A percentile compares a stretch with the other conserved stretches of the same genome.
Conservation (phyloP, 1,284 basidiomycete genomes). For the Rhizoctonia solani region DNA sequence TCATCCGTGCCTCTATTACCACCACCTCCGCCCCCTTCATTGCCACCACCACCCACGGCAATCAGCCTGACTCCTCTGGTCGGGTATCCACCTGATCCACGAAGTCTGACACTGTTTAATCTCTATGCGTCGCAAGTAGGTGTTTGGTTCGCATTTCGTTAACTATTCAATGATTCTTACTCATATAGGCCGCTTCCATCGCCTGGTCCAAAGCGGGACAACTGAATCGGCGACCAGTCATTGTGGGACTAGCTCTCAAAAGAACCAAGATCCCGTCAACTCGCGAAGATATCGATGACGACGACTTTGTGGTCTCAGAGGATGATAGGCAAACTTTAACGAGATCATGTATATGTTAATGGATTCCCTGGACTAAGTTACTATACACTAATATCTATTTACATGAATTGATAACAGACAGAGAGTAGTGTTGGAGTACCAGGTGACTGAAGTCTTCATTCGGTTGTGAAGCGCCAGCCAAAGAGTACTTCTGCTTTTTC, state of each 20-base stretch:
- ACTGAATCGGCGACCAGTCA: conserved; percentile 56
- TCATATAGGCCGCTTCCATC: conserved; percentile 66
- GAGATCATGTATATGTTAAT: conserved; percentile 69
- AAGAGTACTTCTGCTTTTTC: conserved; percentile 31
- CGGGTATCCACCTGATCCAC: conserved; percentile 62
- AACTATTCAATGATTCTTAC: background rate
- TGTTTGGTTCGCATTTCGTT: background rate
- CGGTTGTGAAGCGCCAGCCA: conserved; percentile 32
- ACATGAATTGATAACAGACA: background rate
- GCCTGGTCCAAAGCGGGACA: conserved; percentile 66
- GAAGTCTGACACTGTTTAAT: conserved; percentile 71
- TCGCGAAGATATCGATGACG: conserved; percentile 39
- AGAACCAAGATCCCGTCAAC: conserved; percentile 43
- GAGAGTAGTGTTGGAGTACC: conserved; percentile 25
- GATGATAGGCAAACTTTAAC: conserved; percentile 64
- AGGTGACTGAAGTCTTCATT: conserved; percentile 35
- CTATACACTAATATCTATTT: background rate
- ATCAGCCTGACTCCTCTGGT: conserved; percentile 77
- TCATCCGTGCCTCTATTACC: conserved; percentile 59
- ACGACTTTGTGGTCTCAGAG: conserved; percentile 44
- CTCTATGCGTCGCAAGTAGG: conserved; percentile 73
- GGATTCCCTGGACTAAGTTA: conserved; percentile 46
- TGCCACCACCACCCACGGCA: conserved; percentile 72
- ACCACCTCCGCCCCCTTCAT: conserved; percentile 48
- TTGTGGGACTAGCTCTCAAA: conserved; percentile 71